These are phyloP conservation scores for Amanita muscaria DNA, from an alignment of 768 basidiomycete genomes.

Conservation along the genomic window DNA sequence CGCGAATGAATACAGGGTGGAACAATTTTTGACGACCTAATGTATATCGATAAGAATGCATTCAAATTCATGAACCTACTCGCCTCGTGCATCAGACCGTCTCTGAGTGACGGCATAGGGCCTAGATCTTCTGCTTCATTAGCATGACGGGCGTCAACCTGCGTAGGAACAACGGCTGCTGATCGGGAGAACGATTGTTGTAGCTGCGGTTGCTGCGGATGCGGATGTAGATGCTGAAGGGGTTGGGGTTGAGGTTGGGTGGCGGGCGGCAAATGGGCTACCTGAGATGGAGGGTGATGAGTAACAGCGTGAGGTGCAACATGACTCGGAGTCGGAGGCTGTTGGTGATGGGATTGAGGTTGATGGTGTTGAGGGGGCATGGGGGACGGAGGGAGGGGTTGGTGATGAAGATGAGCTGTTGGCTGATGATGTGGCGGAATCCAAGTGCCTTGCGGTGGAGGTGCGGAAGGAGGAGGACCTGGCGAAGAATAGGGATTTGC, in stretches of 20 bases:
- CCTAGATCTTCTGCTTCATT: slow-evolving; percentile 29
- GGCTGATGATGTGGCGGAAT: slow-evolving; percentile 24
- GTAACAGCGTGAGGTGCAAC: slow-evolving; percentile 13
- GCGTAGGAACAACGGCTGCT: slow-evolving; percentile 33
- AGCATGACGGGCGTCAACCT: slow-evolving; percentile 29
- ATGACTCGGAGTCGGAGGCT: slow-evolving; percentile 15
- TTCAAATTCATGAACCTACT: slow-evolving; percentile 9
- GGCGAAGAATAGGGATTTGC: slow-evolving; percentile 39
- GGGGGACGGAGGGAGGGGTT: slow-evolving; percentile 15
- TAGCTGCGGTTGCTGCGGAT: slow-evolving; percentile 13
- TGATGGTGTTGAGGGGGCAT: slow-evolving; percentile 16
- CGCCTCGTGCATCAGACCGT: slow-evolving; percentile 38
- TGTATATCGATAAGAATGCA: slow-evolving; percentile 8
- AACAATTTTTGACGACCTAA: slow-evolving; percentile 57
- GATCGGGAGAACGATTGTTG: slow-evolving; percentile 27
- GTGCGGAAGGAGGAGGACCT: slow-evolving; percentile 29
- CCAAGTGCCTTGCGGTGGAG: slow-evolving; percentile 31
- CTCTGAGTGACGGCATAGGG: slow-evolving; percentile 25
- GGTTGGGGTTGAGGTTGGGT: slow-evolving; percentile 11
- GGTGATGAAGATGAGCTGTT: slow-evolving; percentile 15
- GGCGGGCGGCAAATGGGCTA: slow-evolving; percentile 12
- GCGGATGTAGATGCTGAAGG: slow-evolving; percentile 13
- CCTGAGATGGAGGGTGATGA: slow-evolving; percentile 12
- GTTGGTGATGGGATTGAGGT: slow-evolving; percentile 16
- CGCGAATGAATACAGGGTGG: slow-evolving; percentile 53